Conservation (phyloP, 1,284 basidiomycete genomes). For the Moniliella sp. region DNA sequence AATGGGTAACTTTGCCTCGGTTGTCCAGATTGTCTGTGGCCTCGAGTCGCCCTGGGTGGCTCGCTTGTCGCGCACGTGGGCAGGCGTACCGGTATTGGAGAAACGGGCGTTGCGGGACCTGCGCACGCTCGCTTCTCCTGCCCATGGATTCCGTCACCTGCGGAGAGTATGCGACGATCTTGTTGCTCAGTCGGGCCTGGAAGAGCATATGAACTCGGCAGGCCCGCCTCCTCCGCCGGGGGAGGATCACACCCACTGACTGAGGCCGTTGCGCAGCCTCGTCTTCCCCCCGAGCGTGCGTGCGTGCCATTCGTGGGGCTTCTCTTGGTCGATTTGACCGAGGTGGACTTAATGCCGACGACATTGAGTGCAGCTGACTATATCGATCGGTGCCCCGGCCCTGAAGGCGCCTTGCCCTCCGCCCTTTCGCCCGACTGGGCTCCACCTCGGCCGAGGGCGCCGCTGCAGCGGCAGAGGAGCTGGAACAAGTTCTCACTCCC, state of each 20-base stretch:
- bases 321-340: constrained; percentile 21
- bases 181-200: constrained; percentile 7
- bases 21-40: constrained; percentile 60
- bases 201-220: constrained; percentile 6
- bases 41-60: constrained; percentile 52
- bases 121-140: constrained; percentile 47
- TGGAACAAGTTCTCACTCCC: constrained; percentile 10
- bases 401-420: background rate
- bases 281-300: no score
- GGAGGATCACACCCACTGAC: no score
- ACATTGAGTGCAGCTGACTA: no score
- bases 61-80: constrained; percentile 50
- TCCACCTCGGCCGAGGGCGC: no score
- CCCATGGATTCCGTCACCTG: constrained; percentile 50
- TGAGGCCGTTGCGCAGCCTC: no score
- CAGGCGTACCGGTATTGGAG: constrained; percentile 50
- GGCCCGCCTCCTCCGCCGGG: no score
- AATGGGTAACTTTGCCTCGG: constrained; percentile 55
- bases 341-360: constrained; percentile 16
- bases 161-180: constrained; percentile 19
- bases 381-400: constrained; percentile 14
- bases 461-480: no score
- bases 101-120: constrained; percentile 54
- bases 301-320: constrained; percentile 26
- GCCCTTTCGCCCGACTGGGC: constrained; percentile 2